Evolutionary conservation across 2,329 filamentous ascomycete species (phyloP).

Genomic region (Colletotrichum sp.): DNA sequence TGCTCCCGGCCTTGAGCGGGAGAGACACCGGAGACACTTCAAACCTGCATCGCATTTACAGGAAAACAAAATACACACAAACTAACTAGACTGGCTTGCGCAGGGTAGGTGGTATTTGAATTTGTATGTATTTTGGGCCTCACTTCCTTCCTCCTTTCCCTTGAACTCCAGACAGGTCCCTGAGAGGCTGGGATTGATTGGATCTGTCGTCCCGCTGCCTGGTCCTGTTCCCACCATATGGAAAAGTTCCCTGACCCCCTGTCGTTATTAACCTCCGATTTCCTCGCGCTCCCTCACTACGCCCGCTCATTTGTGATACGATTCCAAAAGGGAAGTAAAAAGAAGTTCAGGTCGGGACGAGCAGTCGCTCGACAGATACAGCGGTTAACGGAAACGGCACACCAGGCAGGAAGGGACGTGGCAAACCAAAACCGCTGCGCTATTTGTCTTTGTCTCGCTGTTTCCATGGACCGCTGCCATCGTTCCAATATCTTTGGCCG

Average conservation of each 20-base stretch:
- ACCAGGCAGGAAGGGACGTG: not conserved
- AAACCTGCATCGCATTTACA: not conserved
- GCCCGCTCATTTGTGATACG: not conserved
- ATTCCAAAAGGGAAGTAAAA: not conserved
- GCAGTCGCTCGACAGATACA: not conserved
- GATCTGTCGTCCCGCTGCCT: not conserved
- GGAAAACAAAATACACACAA: not conserved
- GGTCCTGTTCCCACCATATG: not conserved
- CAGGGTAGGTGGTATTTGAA: constrained; percentile 4
- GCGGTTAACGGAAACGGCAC: constrained; percentile 7
- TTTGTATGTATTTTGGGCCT: not conserved
- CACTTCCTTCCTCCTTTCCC: not conserved
- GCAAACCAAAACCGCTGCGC: not conserved
- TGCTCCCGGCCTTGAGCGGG: not conserved
- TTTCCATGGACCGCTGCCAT: constrained; percentile 3
- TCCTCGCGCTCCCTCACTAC: constrained; percentile 13
- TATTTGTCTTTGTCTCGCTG: constrained; percentile 12
- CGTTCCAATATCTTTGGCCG: not conserved
- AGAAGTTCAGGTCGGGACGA: not conserved
- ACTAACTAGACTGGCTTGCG: not conserved
- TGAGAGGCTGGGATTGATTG: not conserved
- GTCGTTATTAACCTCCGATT: not conserved
- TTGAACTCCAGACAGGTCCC: not conserved
- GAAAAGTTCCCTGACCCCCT: not conserved
- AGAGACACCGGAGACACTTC: not conserved